Percentiles rank a stretch among this genome's conserved stretches.
phyloP scores from a whole-genome alignment of 352 stramenopile species.

The Globisporangium paroecandrum region DNA sequence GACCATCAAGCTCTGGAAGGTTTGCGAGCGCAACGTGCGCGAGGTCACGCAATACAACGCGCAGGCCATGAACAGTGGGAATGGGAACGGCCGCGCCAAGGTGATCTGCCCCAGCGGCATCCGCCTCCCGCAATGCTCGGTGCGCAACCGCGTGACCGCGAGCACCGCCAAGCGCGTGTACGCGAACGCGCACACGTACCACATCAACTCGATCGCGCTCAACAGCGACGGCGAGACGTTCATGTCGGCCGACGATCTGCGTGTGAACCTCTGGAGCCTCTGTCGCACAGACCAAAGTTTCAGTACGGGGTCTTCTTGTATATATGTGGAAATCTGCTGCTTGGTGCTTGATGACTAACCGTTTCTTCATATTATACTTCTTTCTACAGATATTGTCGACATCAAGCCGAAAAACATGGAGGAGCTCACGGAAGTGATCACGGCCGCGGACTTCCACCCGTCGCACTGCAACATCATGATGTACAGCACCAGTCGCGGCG shows the following conservation, averaged over 20 bases:
- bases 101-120: constrained; percentile 29
- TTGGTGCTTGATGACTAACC: background rate
- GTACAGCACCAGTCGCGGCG: constrained; percentile 92
- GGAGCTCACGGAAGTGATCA: constrained; percentile 96
- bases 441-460: constrained; percentile 92
- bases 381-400: constrained; percentile 89
- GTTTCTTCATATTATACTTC: background rate
- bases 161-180: constrained; percentile 86
- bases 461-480: constrained; percentile 93
- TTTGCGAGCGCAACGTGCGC: constrained; percentile 78
- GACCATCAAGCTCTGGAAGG: constrained; percentile 97
- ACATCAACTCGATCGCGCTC: constrained; percentile 95
- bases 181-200: constrained; percentile 94
- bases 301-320: constrained; percentile 43
- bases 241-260: constrained; percentile 94
- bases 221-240: constrained; percentile 96
- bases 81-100: constrained; percentile 20
- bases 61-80: constrained; percentile 25
- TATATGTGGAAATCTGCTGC: background rate
- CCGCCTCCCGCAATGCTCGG: constrained; percentile 45
- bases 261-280: constrained; percentile 96
- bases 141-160: constrained; percentile 58
- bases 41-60: constrained; percentile 76
- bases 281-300: constrained; percentile 88
- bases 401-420: constrained; percentile 98